Conservation (phyloP, 352 stramenopile species). For the Phytophthora hybrid region DNA sequence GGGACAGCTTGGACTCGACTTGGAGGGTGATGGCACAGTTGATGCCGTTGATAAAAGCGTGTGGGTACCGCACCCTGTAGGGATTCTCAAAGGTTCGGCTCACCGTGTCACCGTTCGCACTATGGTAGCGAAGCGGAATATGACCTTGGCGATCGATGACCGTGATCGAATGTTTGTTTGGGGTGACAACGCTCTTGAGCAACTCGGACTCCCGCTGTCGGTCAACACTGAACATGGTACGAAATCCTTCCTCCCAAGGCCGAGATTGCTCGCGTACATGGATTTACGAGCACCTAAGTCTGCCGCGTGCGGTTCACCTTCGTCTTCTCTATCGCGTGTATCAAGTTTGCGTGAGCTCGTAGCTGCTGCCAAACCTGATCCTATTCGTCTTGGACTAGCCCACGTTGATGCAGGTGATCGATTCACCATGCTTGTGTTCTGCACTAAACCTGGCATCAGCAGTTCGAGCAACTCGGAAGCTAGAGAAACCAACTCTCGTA, state of each 20-base stretch:
- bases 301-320: background rate
- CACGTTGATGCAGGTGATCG: conserved; percentile 52
- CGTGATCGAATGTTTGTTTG: conserved; percentile 59
- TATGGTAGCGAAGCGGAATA: conserved; percentile 45
- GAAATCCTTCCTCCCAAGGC: conserved; percentile 31
- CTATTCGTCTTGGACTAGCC: conserved; percentile 45
- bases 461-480: conserved; percentile 11
- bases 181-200: conserved; percentile 52
- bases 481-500: conserved; percentile 1
- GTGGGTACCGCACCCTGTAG: conserved; percentile 23
- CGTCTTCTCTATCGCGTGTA: conserved; percentile 20
- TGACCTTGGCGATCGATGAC: conserved; percentile 54
- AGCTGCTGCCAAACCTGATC: conserved; percentile 22
- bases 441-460: conserved; percentile 43
- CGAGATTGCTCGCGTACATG: conserved; percentile 58
- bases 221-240: conserved; percentile 11
- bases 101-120: conserved; percentile 46
- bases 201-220: conserved; percentile 41
- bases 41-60: conserved; percentile 20
- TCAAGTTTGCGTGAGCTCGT: conserved; percentile 48
- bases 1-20: conserved; percentile 56
- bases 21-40: conserved; percentile 7
- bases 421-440: conserved; percentile 62
- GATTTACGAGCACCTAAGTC: conserved; percentile 41
- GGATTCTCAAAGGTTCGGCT: conserved; percentile 24